Percentiles rank a stretch among this genome's conserved stretches.
Evolutionary conservation across 2,329 filamentous ascomycete species (phyloP).

Genomic region (Orbilia brochopaga): DNA sequence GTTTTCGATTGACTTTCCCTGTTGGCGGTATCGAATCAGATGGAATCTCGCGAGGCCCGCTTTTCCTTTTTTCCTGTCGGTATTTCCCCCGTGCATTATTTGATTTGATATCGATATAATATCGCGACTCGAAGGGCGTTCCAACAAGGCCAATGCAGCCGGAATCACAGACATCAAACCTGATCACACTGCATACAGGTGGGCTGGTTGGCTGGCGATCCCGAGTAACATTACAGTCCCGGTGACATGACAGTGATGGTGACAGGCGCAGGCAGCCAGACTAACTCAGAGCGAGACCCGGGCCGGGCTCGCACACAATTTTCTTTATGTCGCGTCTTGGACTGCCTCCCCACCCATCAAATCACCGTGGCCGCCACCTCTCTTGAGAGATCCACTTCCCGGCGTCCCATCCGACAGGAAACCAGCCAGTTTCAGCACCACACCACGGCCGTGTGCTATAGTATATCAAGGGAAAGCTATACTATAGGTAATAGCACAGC

Average conservation of each 20-base stretch:
- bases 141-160: background rate
- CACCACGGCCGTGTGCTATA: conserved; percentile 30
- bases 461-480: conserved; percentile 3
- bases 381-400: conserved; percentile 34
- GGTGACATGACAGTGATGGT: background rate
- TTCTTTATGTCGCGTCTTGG: background rate
- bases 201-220: background rate
- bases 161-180: background rate
- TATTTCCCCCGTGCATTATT: too few species aligned
- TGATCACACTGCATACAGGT: background rate
- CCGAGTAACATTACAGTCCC: conserved; percentile 3
- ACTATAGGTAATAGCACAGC: background rate
- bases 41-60: too few species aligned
- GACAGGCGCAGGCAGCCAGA: too few species aligned
- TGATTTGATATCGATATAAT: background rate
- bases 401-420: conserved; percentile 27
- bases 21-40: background rate
- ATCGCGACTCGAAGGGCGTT: background rate
- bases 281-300: too few species aligned
- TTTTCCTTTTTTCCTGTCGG: too few species aligned
- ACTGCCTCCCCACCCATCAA: background rate
- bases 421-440: conserved; percentile 29
- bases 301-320: background rate
- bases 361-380: conserved; percentile 17
- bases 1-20: background rate